Evolutionary conservation across 345 rosid species (phyloP), one percentile per base, ranked within the genome.

Genomic region (Isatis tinctoria): DNA sequence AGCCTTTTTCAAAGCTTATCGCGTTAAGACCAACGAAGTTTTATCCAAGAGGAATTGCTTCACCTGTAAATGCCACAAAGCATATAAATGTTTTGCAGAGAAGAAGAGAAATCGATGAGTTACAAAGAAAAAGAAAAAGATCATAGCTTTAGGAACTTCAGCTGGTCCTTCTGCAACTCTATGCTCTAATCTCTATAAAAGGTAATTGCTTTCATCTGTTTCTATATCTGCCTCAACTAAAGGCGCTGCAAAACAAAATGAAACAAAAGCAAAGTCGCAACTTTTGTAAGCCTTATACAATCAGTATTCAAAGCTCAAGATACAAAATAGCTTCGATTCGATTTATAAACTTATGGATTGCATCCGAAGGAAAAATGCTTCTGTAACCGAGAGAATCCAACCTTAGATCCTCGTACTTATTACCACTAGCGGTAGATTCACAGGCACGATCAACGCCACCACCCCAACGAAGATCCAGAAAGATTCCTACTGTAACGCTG

Each of bases 1-100:
- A 95, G 26, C 99, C 98, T 83, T 95, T 92, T 69, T 90, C 92
- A 74, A 95, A 95, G 75, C 92, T 95, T 78, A n/a, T n/a, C n/a
- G 97, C 98, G 59, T 78, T 92, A 36, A 92, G 86, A 78, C 89
- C 99, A 33, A 72, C 86, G n/a, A 95, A 79, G 72, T 95, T 95
- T 83, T 88, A 92, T 65, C 92, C 97, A 7, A 90, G 92, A 0
- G 97, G 94, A 74, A 95, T 85, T n/a, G 98, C 92, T 70, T 95
- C 99, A 0, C 97, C 97, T 91, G 65, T 72, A 67, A 12, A 67
- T 33, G 16, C 51, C 64, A 52, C 48, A 71, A 57, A 20, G 39
- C 14, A 40, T 2, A 44, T n/a, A n/a, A 27, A 4, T n/a, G n/a
- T n/a, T 1, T 35, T 20, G 10, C 32, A 32, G 2, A 54, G 30